Evolutionary conservation across 257 asterid genomes (phyloP).

Genomic region (Datura wrightii): DNA sequence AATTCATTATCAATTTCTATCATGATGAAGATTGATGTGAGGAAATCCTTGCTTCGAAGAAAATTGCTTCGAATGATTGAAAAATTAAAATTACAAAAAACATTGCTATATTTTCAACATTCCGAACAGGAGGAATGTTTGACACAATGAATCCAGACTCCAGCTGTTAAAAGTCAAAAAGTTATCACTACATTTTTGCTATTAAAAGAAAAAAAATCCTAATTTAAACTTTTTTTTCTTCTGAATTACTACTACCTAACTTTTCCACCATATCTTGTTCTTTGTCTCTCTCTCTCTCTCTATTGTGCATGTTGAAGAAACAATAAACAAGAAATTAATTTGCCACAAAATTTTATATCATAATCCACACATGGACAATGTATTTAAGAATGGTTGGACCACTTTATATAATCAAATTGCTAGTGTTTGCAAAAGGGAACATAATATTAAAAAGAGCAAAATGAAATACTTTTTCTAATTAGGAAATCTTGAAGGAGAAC

Average conservation of each 20-base stretch:
- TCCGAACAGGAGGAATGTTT: not conserved
- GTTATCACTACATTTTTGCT: not conserved
- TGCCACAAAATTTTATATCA: not conserved
- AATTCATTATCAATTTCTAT: not conserved
- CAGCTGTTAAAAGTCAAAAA: constrained; percentile 27
- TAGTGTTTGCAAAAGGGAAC: not conserved
- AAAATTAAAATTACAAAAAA: not conserved
- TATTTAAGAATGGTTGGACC: not conserved
- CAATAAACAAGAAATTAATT: not conserved
- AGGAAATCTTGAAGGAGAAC: too few species aligned
- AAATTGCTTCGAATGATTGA: not conserved
- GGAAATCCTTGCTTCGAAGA: not conserved
- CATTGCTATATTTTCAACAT: not conserved
- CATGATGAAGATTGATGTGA: not conserved
- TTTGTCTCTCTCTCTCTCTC: not conserved
- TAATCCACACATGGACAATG: not conserved
- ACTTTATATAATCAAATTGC: not conserved
- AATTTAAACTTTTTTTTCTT: not conserved
- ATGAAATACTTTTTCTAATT: not conserved
- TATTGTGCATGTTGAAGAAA: not conserved
- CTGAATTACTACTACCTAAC: constrained; percentile 10
- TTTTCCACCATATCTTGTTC: not conserved
- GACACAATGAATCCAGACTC: not conserved
- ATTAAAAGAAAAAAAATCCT: not conserved
- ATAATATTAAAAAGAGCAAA: not conserved